Evolutionary conservation across 495 filamentous ascomycete genomes (phyloP).

Genomic region (Podospora pseudoanserina): DNA sequence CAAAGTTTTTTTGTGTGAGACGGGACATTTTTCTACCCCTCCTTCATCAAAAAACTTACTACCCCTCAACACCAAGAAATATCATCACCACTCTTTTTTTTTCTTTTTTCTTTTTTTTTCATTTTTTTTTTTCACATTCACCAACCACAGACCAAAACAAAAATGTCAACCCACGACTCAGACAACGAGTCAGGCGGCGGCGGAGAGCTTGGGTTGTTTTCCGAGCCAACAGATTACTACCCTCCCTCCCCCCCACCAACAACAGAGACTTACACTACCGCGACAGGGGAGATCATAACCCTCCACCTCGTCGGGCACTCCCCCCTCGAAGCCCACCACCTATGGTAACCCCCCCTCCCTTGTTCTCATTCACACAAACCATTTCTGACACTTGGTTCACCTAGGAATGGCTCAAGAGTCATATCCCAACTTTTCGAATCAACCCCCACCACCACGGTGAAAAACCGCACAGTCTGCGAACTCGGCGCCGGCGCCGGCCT

Average conservation of each 20-base stretch:
- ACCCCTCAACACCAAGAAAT: constrained; percentile 2
- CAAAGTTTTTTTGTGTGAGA: neutral
- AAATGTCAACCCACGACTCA: neutral
- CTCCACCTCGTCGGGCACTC: constrained; percentile 85
- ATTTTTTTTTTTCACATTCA: too few relatives aligned
- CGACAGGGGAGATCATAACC: constrained; percentile 54
- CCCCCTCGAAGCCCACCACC: constrained; percentile 84
- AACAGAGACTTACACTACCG: constrained; percentile 56
- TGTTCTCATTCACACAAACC: neutral
- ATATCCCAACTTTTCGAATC: constrained; percentile 74
- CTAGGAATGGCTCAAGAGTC: constrained; percentile 64
- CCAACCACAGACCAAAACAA: neutral
- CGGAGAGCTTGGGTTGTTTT: constrained; percentile 53
- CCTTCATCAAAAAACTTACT: neutral
- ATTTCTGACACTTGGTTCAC: neutral
- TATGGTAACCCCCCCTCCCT: constrained; percentile 53
- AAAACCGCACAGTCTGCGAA: constrained; percentile 68
- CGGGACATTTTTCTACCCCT: neutral
- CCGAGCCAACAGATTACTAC: constrained; percentile 76
- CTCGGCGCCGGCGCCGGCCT: constrained; percentile 87
- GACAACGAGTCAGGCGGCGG: constrained; percentile 1
- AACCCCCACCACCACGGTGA: constrained; percentile 56
- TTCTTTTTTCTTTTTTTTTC: neutral
- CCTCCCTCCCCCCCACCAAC: constrained; percentile 66
- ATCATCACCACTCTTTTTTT: neutral